These are phyloP conservation scores for Leccinum imitatum DNA, from an alignment of 768 basidiomycete species.

Conservation along the genomic window DNA sequence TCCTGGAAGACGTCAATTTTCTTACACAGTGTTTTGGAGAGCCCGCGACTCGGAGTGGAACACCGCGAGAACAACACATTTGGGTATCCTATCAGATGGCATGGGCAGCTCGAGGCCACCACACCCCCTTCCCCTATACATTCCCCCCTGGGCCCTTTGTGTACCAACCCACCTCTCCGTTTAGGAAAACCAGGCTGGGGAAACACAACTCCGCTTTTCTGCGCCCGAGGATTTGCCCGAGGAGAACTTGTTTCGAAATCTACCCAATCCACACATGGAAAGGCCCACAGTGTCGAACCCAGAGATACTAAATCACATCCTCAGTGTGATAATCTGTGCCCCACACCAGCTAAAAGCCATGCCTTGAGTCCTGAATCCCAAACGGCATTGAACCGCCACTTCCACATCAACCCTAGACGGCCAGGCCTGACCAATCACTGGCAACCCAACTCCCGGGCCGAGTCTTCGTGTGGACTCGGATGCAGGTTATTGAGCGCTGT, in stretches of 20 bases:
- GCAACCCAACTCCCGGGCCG: no score
- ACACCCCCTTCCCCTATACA: conserved; percentile 9
- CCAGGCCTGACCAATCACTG: no score
- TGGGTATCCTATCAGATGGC: conserved; percentile 26
- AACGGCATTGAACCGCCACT: no score
- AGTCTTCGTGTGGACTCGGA: no score
- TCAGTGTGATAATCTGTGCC: no score
- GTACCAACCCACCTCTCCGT: conserved; percentile 26
- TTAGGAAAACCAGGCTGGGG: conserved; percentile 6
- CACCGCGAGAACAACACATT: conserved; percentile 21
- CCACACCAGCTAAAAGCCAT: no score
- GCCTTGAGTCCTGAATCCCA: no score
- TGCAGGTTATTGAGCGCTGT: no score
- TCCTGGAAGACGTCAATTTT: conserved; percentile 32
- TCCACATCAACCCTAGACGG: no score
- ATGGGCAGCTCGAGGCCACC: conserved; percentile 16
- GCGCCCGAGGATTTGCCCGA: conserved; percentile 6
- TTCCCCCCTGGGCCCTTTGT: background rate
- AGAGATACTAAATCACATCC: no score
- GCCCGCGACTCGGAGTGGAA: background rate
- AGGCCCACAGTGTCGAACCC: no score
- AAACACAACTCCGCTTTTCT: conserved; percentile 4
- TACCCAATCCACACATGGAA: no score
- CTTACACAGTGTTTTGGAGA: conserved; percentile 14
- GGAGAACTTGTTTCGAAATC: conserved; percentile 15